These are phyloP conservation scores for Sungouiozyma ichnusensis DNA, from an alignment of 805 yeast species.

Conservation along the genomic window DNA sequence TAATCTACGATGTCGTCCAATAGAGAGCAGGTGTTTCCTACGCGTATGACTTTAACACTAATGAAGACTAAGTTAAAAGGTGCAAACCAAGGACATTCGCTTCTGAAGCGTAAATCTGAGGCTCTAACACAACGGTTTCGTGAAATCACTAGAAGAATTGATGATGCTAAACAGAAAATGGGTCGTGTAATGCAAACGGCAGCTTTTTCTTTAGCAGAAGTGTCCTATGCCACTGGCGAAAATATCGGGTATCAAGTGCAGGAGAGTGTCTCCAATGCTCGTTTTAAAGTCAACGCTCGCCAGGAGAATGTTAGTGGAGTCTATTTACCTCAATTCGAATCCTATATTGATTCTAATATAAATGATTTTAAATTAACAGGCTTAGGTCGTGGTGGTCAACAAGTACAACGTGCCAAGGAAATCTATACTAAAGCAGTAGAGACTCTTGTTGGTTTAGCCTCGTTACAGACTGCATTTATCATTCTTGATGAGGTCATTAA, in stretches of 20 bases:
- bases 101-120: constrained; percentile 90
- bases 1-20: constrained; percentile 24
- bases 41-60: constrained; percentile 91
- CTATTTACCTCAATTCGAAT: constrained; percentile 82
- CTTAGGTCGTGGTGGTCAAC: constrained; percentile 97
- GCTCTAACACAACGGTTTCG: constrained; percentile 94
- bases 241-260: constrained; percentile 92
- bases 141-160: constrained; percentile 88
- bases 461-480: constrained; percentile 92
- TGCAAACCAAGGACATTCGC: constrained; percentile 91
- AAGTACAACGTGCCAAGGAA: constrained; percentile 85
- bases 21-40: constrained; percentile 94
- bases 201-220: constrained; percentile 94
- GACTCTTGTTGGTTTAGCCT: constrained; percentile 88
- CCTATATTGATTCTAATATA: constrained; percentile 69
- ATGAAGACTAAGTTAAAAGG: constrained; percentile 96
- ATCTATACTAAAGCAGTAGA: constrained; percentile 96
- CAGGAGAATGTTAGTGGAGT: constrained; percentile 98
- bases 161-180: constrained; percentile 93
- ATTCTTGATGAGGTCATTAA: constrained; percentile 95
- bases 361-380: constrained; percentile 96
- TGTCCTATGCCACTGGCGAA: constrained; percentile 94
- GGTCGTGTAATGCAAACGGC: constrained; percentile 98
- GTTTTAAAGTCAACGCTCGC: constrained; percentile 82
- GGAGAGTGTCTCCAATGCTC: constrained; percentile 82